Evolutionary conservation across 2,329 filamentous ascomycete species (phyloP).

Genomic region (Calonectria pteridis): DNA sequence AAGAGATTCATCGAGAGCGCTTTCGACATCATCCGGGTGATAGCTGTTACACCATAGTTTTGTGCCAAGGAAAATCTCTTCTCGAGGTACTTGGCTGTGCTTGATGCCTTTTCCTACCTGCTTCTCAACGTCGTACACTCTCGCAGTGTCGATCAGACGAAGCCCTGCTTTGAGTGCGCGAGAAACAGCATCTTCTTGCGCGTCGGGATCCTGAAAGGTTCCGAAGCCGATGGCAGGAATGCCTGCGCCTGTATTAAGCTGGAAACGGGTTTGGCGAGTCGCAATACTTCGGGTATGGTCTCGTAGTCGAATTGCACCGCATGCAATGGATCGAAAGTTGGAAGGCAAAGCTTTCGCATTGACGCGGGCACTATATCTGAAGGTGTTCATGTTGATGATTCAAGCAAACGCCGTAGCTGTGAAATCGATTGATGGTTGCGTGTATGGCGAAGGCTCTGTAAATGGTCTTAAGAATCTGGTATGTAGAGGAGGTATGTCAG

Average conservation of each 20-base stretch:
- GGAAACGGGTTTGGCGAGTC: slow-evolving; percentile 15
- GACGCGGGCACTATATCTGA: neutral
- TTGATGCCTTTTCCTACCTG: slow-evolving; percentile 43
- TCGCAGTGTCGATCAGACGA: slow-evolving; percentile 52
- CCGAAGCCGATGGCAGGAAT: slow-evolving; percentile 48
- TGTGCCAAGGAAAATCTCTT: slow-evolving; percentile 62
- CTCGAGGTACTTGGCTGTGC: slow-evolving; percentile 56
- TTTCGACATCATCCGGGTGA: slow-evolving; percentile 44
- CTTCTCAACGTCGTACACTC: slow-evolving; percentile 31
- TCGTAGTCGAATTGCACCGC: neutral
- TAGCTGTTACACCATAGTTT: slow-evolving; percentile 50
- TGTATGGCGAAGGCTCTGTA: neutral
- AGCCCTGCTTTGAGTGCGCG: slow-evolving; percentile 47
- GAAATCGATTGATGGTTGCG: neutral
- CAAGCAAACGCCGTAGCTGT: too few species aligned
- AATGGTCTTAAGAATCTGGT: neutral
- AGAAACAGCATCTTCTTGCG: slow-evolving; percentile 43
- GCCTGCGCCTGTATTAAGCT: slow-evolving; percentile 30
- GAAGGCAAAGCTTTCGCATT: neutral
- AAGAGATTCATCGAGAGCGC: slow-evolving; percentile 43
- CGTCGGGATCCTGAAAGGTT: slow-evolving; percentile 47
- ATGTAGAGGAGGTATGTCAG: neutral
- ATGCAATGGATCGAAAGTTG: neutral
- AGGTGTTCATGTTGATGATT: neutral
- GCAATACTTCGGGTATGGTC: neutral